These are phyloP conservation scores for Penicillium chermesinum DNA, from an alignment of 495 filamentous ascomycete genomes.

Conservation along the genomic window DNA sequence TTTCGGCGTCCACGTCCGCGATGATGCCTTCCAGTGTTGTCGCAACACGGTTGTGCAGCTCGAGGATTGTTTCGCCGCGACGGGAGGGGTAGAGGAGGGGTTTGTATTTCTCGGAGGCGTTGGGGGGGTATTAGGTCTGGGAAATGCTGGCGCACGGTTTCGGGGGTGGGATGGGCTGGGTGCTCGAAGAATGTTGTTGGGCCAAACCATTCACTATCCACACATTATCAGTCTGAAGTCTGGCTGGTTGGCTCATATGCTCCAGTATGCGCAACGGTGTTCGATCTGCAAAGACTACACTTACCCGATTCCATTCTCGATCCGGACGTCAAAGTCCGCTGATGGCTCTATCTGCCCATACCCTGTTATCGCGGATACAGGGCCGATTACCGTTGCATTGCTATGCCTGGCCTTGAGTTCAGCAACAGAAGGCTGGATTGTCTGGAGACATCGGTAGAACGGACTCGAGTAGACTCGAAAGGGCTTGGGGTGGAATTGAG, in stretches of 20 bases:
- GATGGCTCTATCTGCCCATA: slow-evolving; percentile 14
- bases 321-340: slow-evolving; percentile 48
- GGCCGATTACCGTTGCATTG: neutral
- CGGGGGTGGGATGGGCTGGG: slow-evolving; percentile 62
- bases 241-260: too few species aligned
- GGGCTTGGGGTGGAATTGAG: slow-evolving; percentile 62
- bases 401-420: slow-evolving; percentile 35
- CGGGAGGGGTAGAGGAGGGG: slow-evolving; percentile 59
- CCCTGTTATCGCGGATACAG: neutral
- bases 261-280: too few species aligned
- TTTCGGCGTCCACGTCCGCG: slow-evolving; percentile 58
- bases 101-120: slow-evolving; percentile 46
- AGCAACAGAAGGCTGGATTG: slow-evolving; percentile 65
- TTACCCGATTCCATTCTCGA: slow-evolving; percentile 71
- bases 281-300: neutral
- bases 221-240: neutral
- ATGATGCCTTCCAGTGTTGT: slow-evolving; percentile 67
- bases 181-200: slow-evolving; percentile 64
- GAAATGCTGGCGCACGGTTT: slow-evolving; percentile 59
- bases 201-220: slow-evolving; percentile 81
- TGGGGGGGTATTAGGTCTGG: slow-evolving; percentile 40
- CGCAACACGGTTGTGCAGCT: slow-evolving; percentile 76
- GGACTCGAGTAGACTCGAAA: slow-evolving; percentile 71
- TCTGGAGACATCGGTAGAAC: slow-evolving; percentile 92
- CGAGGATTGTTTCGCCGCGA: slow-evolving; percentile 69